A percentile compares a stretch with the other conserved stretches of the same genome.
Evolutionary conservation across 768 basidiomycete species (phyloP).

Genomic region (Xerocomellus chrysenteron): DNA sequence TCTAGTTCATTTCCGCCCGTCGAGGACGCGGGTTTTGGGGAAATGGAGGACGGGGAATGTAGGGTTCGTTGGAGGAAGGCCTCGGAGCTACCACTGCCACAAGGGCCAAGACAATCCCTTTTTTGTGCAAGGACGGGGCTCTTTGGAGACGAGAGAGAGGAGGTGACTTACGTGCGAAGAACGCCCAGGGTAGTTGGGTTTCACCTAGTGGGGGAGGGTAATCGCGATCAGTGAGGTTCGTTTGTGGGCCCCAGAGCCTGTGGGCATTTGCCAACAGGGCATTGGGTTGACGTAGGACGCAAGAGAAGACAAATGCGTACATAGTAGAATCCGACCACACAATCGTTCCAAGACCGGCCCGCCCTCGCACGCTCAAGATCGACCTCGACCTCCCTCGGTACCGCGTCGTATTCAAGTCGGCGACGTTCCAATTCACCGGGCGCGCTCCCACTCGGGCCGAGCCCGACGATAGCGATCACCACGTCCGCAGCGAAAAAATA

Average conservation of each 20-base stretch:
- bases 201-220: conserved; percentile 44
- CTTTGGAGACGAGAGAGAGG: too few species aligned
- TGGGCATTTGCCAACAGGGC: not conserved
- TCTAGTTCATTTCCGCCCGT: conserved; percentile 4
- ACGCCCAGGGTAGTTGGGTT: conserved; percentile 88
- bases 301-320: conserved; percentile 38
- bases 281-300: not conserved
- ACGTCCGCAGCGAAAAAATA: conserved; percentile 82
- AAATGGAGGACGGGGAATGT: not conserved
- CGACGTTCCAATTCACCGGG: too few species aligned
- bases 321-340: conserved; percentile 78
- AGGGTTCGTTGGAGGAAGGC: not conserved
- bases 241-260: not conserved
- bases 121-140: not conserved
- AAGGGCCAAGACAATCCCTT: too few species aligned
- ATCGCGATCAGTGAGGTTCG: not conserved
- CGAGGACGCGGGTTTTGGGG: not conserved
- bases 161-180: conserved; percentile 80
- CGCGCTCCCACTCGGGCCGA: not conserved
- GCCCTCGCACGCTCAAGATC: conserved; percentile 45
- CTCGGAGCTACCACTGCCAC: too few species aligned
- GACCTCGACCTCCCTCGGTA: conserved; percentile 17
- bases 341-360: conserved; percentile 62
- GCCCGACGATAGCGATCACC: conserved; percentile 56
- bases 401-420: not conserved